Base-by-base conservation (phyloP, 805 yeast genomes). In the Metschnikowia shivogae region DNA sequence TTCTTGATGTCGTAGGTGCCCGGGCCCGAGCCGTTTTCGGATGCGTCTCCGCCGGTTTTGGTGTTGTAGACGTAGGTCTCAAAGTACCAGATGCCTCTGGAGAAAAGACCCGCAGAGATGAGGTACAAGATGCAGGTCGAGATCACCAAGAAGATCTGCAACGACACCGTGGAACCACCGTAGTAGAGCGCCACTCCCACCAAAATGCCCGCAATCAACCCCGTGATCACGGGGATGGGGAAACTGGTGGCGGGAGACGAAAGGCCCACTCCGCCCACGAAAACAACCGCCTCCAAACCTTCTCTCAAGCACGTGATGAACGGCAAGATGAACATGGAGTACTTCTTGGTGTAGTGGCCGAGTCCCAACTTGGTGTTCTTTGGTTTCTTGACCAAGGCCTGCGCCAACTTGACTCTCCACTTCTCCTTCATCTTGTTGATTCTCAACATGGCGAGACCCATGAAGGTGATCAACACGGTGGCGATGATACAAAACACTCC, bases 361-460 rank as follows among this genome's bases (percentile, higher is more conserved):
- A 83, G 32, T 50, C 67, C 77, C 60, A 78, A 81, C 52, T 78
- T 70, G 49, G 65, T 63, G 50, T 64, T 76, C 12, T 63, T 63
- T 37, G 66, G 61, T n/a, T 34, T 40, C 28, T 33, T 33, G 52
- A 81, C 81, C 43, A 89, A 68, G 9, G 97, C 92, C 61, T 71
- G 77, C 20, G 97, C 96, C 62, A 92, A 86, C 72, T 92, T 92
- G 54, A 89, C 76, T 74, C 97, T 82, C 98, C 98, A 92, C 72
- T 92, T 92, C 56, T 81, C 90, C 71, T 89, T 89, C 96, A 90
- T 87, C 74, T 90, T 89, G 74, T 90, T 90, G 66, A 90, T 77
- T 70, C 97, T 81, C 61, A 90, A 77, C 96, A 90, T 87, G 44
- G 97, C 95, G 60, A 92, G 77, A 64, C 98, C 98, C 97, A 90